A percentile compares a stretch with the other conserved stretches of the same genome.
Conservation (phyloP, 2,329 filamentous ascomycete species). For the Talaromyces sp. region DNA sequence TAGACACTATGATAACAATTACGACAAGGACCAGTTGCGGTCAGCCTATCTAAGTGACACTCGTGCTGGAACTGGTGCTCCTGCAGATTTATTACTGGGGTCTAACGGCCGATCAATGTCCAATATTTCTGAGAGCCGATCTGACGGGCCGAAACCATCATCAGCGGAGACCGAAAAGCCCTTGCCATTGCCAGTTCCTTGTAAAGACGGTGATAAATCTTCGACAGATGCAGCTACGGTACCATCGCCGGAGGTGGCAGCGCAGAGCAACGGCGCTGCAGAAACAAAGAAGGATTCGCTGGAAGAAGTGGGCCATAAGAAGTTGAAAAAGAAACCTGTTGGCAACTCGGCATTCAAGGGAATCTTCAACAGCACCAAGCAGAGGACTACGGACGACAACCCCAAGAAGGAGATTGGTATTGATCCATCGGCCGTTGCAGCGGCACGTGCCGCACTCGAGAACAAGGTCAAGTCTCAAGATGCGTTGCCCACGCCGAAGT, state of each 20-base stretch:
- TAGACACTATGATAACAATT: slow-evolving; percentile 90
- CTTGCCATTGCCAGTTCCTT: slow-evolving; percentile 13
- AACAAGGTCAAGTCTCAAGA: slow-evolving; percentile 33
- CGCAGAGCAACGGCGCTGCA: slow-evolving; percentile 15
- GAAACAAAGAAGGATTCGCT: slow-evolving; percentile 24
- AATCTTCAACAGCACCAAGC: slow-evolving; percentile 40
- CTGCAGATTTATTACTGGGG: slow-evolving; percentile 41
- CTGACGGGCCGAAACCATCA: slow-evolving; percentile 7
- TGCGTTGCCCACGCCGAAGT: slow-evolving; percentile 12
- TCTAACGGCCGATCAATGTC: slow-evolving; percentile 27
- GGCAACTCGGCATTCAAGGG: slow-evolving; percentile 39
- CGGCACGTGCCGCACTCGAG: slow-evolving; percentile 40
- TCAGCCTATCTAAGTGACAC: slow-evolving; percentile 76
- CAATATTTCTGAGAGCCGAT: slow-evolving; percentile 7
- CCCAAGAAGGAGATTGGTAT: slow-evolving; percentile 31
- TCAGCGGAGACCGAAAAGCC: slow-evolving; percentile 21
- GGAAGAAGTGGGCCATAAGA: slow-evolving; percentile 31
- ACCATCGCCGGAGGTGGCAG: slow-evolving; percentile 19
- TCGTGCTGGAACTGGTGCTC: slow-evolving; percentile 63
- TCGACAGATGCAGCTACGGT: slow-evolving; percentile 17
- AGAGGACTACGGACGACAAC: slow-evolving; percentile 26
- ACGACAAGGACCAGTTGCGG: slow-evolving; percentile 82
- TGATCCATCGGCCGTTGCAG: slow-evolving; percentile 36
- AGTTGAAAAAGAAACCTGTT: slow-evolving; percentile 40
- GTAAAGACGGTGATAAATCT: slow-evolving; percentile 18